Base-by-base conservation (phyloP, 495 filamentous ascomycete species). In the Aspergillus carlsbadensis region DNA sequence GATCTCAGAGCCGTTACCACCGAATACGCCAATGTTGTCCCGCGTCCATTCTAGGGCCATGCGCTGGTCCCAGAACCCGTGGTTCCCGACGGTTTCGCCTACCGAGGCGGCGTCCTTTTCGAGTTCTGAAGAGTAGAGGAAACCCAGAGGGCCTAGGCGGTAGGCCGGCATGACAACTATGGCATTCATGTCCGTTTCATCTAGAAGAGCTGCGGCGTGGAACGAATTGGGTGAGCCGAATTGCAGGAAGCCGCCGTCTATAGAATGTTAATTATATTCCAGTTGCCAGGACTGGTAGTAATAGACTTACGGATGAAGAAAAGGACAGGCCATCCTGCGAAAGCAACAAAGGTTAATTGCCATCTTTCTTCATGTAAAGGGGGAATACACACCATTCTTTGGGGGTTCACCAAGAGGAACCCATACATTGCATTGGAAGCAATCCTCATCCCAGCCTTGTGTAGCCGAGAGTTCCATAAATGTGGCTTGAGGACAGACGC, bases 11-110 rank as follows among this genome's bases (percentile, higher is more conserved):
- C 76, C 66, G 66, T 90, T 81, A 2, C 87, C 87, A 0, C 85
- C 84, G 62, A 90, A 85, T 0, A 75, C 71, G 18, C 65, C 70
- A 41, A 84, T 80, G 63, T 87, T 85, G 33, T 82, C 73, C 57
- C 75, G 70, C 1, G 86, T 82, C 87, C 87, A 90, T 68, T 86
- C 77, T 18, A 90, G 69, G 41, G 82, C 68, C 24, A 83, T 62
- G 55, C 81, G 75, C 63, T 90, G 87, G 63, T 91, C 87, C 71
- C 81, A 83, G 59, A 91, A 75, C 5, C 87, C 87, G 26, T 87
- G 67, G 62, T 91, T 91, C 20, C 87, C 73, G 3, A 65, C 61
- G 6, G 69, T 65, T 21, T 78, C 71, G 0, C 58, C 57, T 2
- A 57, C 65, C 13, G 79, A 31, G 0, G 81, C 81, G 15, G 82